These are phyloP conservation scores for Apiospora saccharicola DNA, from an alignment of 2,329 filamentous ascomycete genomes.

Conservation along the genomic window DNA sequence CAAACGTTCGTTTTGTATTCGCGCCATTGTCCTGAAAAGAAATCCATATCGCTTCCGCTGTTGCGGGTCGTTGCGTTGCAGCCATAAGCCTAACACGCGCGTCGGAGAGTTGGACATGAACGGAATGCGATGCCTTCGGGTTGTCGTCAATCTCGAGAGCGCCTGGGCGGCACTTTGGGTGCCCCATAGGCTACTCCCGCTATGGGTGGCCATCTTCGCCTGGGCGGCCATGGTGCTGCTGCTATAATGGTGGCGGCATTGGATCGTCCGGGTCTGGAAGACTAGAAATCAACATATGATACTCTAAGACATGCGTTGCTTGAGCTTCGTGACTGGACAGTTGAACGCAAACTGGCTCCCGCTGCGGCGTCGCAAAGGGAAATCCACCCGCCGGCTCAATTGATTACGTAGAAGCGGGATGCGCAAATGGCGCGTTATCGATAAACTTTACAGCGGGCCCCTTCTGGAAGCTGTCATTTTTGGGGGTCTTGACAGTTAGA, in stretches of 20 bases:
- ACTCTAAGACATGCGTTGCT: neutral
- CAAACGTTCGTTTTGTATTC: constrained; percentile 38
- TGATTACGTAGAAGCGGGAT: neutral
- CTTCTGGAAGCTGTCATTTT: neutral
- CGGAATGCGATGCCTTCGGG: neutral
- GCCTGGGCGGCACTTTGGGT: neutral
- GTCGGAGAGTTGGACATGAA: neutral
- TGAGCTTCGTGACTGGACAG: neutral
- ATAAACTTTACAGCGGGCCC: constrained; percentile 17
- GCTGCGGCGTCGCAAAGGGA: neutral
- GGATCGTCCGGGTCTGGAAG: neutral
- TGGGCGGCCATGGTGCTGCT: neutral
- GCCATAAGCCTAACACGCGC: constrained; percentile 22
- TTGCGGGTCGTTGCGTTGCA: neutral
- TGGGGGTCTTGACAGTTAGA: neutral
- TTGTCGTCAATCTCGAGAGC: constrained; percentile 14
- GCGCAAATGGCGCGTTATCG: constrained; percentile 2
- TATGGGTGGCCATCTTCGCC: neutral
- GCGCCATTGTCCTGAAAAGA: constrained; percentile 26
- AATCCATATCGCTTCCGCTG: constrained; percentile 24
- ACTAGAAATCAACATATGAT: neutral
- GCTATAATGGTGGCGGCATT: neutral
- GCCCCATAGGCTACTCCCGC: neutral
- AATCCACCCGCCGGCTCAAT: neutral
- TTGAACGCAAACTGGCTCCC: neutral